Conservation (phyloP, 2,329 filamentous ascomycete species). For the Epichloe sylvatica region DNA sequence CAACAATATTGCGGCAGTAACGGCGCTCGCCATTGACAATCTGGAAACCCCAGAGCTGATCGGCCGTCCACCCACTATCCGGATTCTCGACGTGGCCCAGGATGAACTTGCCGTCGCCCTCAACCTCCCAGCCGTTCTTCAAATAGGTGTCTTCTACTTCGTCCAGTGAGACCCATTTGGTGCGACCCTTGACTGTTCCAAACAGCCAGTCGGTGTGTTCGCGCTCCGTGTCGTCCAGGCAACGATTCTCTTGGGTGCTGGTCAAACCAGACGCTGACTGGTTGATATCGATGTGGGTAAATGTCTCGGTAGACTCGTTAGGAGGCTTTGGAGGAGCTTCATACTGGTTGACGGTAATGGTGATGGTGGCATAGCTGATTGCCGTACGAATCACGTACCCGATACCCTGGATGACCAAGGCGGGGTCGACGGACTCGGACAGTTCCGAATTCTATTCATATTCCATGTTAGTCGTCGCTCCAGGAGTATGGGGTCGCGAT, state of each 20-base stretch:
- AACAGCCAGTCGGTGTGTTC: conserved; percentile 70
- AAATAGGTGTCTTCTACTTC: conserved; percentile 43
- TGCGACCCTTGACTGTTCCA: conserved; percentile 51
- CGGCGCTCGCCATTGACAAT: conserved; percentile 35
- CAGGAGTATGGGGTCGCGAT: background rate
- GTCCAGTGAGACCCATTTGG: conserved; percentile 32
- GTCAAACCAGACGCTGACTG: conserved; percentile 61
- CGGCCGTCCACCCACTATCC: conserved; percentile 39
- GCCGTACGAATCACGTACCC: conserved; percentile 60
- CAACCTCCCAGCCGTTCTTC: conserved; percentile 44
- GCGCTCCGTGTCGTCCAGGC: conserved; percentile 37
- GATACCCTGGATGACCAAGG: conserved; percentile 59
- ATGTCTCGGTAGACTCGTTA: conserved; percentile 22
- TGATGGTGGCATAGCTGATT: conserved; percentile 55
- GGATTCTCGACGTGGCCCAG: conserved; percentile 46
- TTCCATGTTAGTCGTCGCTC: background rate
- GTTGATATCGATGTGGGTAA: conserved; percentile 54
- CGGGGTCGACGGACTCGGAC: conserved; percentile 53
- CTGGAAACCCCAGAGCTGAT: conserved; percentile 50
- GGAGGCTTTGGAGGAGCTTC: conserved; percentile 28
- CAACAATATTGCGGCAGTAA: conserved; percentile 38
- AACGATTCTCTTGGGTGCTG: conserved; percentile 45
- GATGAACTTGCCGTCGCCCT: conserved; percentile 46
- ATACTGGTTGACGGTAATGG: conserved; percentile 47
- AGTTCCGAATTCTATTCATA: conserved; percentile 55